Evolutionary conservation across 805 yeast species (phyloP), one percentile per base, ranked within the genome.

Genomic region (Saturnispora ahearnii): DNA sequence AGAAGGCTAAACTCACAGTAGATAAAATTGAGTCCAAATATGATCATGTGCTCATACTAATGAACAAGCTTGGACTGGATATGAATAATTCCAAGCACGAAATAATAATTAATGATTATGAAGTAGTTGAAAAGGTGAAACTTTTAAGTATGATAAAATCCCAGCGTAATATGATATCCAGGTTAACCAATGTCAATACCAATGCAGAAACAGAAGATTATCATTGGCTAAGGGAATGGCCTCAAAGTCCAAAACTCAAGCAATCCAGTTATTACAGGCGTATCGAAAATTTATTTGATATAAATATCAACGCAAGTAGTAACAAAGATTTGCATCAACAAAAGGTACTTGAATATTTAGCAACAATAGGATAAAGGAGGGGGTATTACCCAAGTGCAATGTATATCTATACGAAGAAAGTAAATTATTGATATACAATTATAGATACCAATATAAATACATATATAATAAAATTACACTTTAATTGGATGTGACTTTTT

Each of bases 131-230:
- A 10, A 46, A 41, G n/a, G 36, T 30, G 7, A 49, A 49, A 41
- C 29, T 53, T 38, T 28, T 51, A 28, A 44, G 46, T 9, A 45
- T 51, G 13, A 48, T 55, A 21, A 33, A 51, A 6, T 48, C 44
- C 2, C 54, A 53, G n/a, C 30, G 55, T 11, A 45, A 32, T 12
- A 46, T 55, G 36, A 55, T 56, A 8, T n/a, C 41, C 5, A 49
- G 44, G 4, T 7, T 52, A 24, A 9, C 49, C 9, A 12, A 22
- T 15, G 34, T 6, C 12, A 18, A 24, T 5, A n/a, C 26, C 9
- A 4, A n/a, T 12, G 22, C 15, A 13, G 28, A 29, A 15, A 8
- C 10, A 32, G 31, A 22, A 13, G 24, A 11, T 13, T 22, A 18
- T 5, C 22, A 11, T 10, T 43, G 46, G 46, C n/a, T 43, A 13